Base-by-base conservation (phyloP, 2,329 filamentous ascomycete genomes). In the Fusarium napiforme region DNA sequence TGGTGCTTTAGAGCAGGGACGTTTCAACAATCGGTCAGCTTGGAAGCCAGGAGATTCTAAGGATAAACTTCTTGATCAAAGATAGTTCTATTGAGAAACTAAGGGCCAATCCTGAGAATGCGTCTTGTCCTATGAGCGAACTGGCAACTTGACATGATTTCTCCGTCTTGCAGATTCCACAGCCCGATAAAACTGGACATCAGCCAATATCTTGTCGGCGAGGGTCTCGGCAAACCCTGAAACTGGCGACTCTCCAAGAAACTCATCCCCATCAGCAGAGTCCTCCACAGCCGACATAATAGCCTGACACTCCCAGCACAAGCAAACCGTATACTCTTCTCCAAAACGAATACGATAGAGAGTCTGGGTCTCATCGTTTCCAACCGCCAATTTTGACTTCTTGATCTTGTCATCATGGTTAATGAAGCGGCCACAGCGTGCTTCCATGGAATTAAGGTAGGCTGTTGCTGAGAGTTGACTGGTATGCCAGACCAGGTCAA, bases 401-500 rank as follows among this genome's bases (percentile, higher is more conserved):
- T 46, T 62, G 8, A 77, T 67, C 61, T 73, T 77, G 32, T 76
- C 74, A 37, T 76, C 72, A 23, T 75, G 66, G 47, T 73, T 80
- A 28, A 84, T 78, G 58, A 80, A 79, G 14, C 74, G 63, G 1
- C 79, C 77, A 18, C 66, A 72, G 0, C 61, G 60, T 14, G 57
- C 40, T 52, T 71, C 62, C 50, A 71, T 69, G 3, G 68, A 67
- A 39, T 60, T 42, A 6, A 42, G 63, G 69, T 84, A 84, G 0
- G 60, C 58, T 8, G 21, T 50, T 1, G 81, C 71, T 10, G 80
- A 81, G 60, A 80, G 79, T 63, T 84, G 83, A 65, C 84, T 83
- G 7, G 83, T 84, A 60, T 84, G 82, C 83, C 83, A 85, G 12
- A 77, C 82, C 9, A 85, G 75, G 55, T 85, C 83, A 30, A 85